Percentiles rank a stretch among this genome's conserved stretches.
Conservation (phyloP, 192 early-diverging fungal species). For the Coemansia biformis region DNA sequence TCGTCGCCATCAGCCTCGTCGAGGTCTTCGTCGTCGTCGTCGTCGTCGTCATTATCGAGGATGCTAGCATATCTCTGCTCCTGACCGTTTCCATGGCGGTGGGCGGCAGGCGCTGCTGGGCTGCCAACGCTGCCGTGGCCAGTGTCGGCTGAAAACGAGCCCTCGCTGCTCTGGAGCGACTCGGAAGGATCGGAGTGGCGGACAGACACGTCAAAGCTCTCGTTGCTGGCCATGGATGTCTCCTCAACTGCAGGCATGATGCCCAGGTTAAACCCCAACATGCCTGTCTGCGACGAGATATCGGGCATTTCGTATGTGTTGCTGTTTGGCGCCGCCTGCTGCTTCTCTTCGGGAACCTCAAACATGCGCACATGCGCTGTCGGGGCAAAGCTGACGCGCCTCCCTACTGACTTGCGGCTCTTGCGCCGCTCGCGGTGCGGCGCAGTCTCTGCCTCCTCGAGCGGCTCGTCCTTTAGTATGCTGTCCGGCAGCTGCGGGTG, state of each 20-base stretch:
- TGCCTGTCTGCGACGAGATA: conserved; percentile 45
- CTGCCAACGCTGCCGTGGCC: not conserved
- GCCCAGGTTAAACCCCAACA: conserved; percentile 37
- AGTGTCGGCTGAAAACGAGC: conserved; percentile 17
- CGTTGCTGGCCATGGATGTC: conserved; percentile 46
- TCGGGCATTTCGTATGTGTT: conserved; percentile 42
- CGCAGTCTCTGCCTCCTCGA: conserved; percentile 1
- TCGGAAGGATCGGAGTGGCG: conserved; percentile 42
- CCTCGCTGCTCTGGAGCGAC: conserved; percentile 30
- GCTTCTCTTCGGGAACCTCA: conserved; percentile 44
- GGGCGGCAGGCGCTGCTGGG: too few species aligned
- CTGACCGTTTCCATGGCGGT: too few species aligned
- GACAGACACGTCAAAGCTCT: conserved; percentile 49
- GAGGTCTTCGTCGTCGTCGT: conserved; percentile 12
- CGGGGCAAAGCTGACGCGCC: conserved; percentile 49
- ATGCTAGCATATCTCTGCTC: conserved; percentile 7
- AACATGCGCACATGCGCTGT: conserved; percentile 51
- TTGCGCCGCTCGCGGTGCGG: conserved; percentile 19
- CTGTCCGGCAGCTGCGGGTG: conserved; percentile 20
- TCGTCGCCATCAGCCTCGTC: conserved; percentile 29
- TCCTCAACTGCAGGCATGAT: conserved; percentile 34
- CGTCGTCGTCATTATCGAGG: conserved; percentile 15
- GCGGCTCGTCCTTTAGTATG: conserved; percentile 20
- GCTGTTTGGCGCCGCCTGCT: conserved; percentile 5
- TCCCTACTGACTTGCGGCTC: conserved; percentile 43